Conservation (phyloP, 345 rosid genomes). For the Stellera chamaejasme region DNA sequence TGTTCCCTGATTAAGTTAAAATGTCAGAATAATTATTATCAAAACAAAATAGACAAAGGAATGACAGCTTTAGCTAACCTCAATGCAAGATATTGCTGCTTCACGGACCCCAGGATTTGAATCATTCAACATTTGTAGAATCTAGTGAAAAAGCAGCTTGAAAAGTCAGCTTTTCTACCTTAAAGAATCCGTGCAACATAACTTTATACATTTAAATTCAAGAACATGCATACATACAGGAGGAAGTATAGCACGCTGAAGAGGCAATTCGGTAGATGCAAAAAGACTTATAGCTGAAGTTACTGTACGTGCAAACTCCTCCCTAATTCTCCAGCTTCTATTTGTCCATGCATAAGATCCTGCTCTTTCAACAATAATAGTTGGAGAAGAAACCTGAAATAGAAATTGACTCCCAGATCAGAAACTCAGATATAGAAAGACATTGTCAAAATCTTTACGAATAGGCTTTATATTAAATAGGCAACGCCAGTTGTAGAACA, state of each 20-base stretch:
- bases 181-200: slow-evolving; percentile 5
- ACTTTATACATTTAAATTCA: background rate
- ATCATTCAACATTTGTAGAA: slow-evolving; percentile 90
- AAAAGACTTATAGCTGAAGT: slow-evolving; percentile 90
- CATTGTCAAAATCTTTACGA: background rate
- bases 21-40: background rate
- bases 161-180: slow-evolving; percentile 5
- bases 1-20: background rate
- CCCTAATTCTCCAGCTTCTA: slow-evolving; percentile 95
- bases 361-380: slow-evolving; percentile 93
- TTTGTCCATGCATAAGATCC: slow-evolving; percentile 96
- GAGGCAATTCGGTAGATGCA: slow-evolving; percentile 90
- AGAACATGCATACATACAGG: slow-evolving; percentile 40
- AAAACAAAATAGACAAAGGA: slow-evolving; percentile 1
- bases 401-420: background rate
- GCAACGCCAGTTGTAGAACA: too few relatives aligned
- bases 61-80: slow-evolving; percentile 35
- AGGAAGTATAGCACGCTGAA: slow-evolving; percentile 93
- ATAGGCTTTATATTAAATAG: too few relatives aligned
- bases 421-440: background rate
- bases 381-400: slow-evolving; percentile 91
- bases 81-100: slow-evolving; percentile 87
- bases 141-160: slow-evolving; percentile 31
- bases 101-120: slow-evolving; percentile 85
- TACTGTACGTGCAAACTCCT: slow-evolving; percentile 93